A percentile compares a stretch with the other conserved stretches of the same genome.
Evolutionary conservation across 306 rosid genomes (phyloP).

Genomic region (Medicago truncatula): DNA sequence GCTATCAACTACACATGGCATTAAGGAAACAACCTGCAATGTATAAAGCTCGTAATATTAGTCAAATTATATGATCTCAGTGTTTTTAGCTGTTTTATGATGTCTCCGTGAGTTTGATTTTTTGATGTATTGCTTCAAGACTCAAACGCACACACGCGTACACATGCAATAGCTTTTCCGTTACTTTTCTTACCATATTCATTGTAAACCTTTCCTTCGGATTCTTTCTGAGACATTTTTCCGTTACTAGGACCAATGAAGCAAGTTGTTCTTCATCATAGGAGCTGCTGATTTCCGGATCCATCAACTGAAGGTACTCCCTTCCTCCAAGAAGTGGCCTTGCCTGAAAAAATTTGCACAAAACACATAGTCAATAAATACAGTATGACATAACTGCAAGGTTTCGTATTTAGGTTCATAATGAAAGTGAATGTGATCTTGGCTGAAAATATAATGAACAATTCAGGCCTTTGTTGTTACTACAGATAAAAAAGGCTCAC

Average conservation of each 20-base stretch:
- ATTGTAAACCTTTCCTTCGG: conserved; percentile 48
- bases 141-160: neutral
- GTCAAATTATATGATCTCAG: conserved; percentile 7
- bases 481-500: too few species aligned
- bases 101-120: too few species aligned
- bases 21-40: conserved; percentile 49
- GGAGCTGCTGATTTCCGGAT: conserved; percentile 45
- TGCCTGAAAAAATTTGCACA: conserved; percentile 45
- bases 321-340: conserved; percentile 45
- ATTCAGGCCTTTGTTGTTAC: too few species aligned
- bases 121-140: neutral
- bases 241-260: conserved; percentile 43
- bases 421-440: too few species aligned
- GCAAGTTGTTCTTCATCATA: conserved; percentile 48
- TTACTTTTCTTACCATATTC: conserved; percentile 48
- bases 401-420: too few species aligned
- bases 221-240: conserved; percentile 52
- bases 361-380: conserved; percentile 10
- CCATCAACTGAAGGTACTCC: conserved; percentile 44
- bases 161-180: conserved; percentile 4
- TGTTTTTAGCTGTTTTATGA: too few species aligned
- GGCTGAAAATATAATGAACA: too few species aligned
- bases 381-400: too few species aligned
- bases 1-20: conserved; percentile 34
- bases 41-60: conserved; percentile 5